Evolutionary conservation across 257 asterid species (phyloP), one percentile per base, ranked within the genome.

Genomic region (Anisodus tanguticus): DNA sequence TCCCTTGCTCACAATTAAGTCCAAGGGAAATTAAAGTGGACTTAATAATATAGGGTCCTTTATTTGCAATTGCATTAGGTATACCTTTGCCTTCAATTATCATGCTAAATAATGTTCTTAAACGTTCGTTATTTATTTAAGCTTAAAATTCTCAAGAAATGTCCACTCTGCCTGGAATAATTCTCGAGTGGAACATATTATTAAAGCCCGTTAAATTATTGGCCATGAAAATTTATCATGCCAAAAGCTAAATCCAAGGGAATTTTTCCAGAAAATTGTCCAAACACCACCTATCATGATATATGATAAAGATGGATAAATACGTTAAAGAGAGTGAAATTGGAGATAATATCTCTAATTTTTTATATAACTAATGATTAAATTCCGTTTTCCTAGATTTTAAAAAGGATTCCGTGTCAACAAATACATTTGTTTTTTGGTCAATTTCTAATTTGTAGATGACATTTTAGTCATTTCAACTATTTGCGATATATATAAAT

Each of bases 51-150:
- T 58, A 83, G 51, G 80, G 19, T 80, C 78, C 45, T 12, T 54
- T 77, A 64, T 59, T 68, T 80, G 67, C 13, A 41, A 82, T 63
- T 64, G 58, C 79, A 89, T 86, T 87, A 85, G 89, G 86, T 87
- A 39, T 31, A 81, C 55, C 84, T 81, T 83, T 41, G 69, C 49
- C 64, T 76, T 76, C 54, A 69, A 69, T 74, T 74, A 51, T 71
- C 63, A 70, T 83, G 88, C 86, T 83, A 84, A 41, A 88, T 88
- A 87, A 83, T 90, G 89, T 80, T 82, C 58, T 83, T 59, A 83
- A 67, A 60, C 79, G 82, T 57, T 60, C 62, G 70, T 8, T 53
- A 0, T 69, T 86, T 62, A 54, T 86, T 74, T 82, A 68, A 85
- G 81, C 22, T 77, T 84, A 71, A 79, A 74, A 54, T 78, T 79